Base-by-base conservation (phyloP, 2,329 filamentous ascomycete genomes). In the Lachnellula willkommii region DNA sequence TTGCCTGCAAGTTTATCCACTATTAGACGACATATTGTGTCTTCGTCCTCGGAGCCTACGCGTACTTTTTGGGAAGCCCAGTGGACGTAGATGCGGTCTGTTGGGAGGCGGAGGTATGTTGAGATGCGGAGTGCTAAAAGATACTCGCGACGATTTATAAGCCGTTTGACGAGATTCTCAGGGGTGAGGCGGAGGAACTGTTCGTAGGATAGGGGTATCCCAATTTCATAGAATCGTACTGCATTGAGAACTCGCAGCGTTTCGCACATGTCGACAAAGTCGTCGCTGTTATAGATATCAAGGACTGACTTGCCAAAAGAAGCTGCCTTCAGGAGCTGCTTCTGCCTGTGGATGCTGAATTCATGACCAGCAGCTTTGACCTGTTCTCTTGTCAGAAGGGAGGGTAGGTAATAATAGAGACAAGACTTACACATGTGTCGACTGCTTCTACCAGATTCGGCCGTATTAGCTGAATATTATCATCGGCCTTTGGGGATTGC, bases 261-360 rank as follows among this genome's bases (percentile, higher is more conserved):
- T 71, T 99, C 93, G 64, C 91, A 96, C 87, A 96, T 97, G 60
- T 97, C 93, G 53, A 99, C 94, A 72, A 97, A 99, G 62, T 99
- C 93, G 68, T 99, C 94, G 68, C 92, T 96, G 72, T 94, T 96
- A 74, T 97, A 99, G 12, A 97, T 85, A 66, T 97, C 94, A 3
- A 99, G 80, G 0, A 97, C 94, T 0, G 94, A 97, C 71, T 99
- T 99, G 59, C 94, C 94, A 70, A 96, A 97, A 0, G 93, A 97
- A 0, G 94, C 94, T 5, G 94, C 94, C 70, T 95, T 95, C n/a
- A 99, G 79, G 1, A 99, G 78, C 65, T 95, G 85, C 70, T 97
- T 99, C 69, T 99, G 94, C 90, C 92, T 95, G 68, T 93, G 85
- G 2, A 87, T 78, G 65, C 86, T 90, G 69, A 91, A 96, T 71